Conservation (phyloP, 2,329 filamentous ascomycete genomes). For the Cytospora paraplurivora region DNA sequence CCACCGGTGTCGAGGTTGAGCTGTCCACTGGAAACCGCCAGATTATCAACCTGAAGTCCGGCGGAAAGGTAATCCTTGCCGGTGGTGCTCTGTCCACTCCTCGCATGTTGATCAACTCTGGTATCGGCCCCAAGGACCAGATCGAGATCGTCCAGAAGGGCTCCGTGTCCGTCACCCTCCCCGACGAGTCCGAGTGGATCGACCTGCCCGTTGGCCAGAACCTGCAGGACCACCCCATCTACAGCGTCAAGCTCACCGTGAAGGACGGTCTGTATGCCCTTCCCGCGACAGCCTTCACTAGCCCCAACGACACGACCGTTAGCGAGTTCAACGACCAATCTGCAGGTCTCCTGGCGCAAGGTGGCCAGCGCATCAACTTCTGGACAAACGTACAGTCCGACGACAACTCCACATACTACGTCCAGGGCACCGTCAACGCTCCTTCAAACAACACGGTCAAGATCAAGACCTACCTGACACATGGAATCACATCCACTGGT, state of each 20-base stretch:
- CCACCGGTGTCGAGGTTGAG: constrained; percentile 34
- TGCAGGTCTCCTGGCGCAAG: constrained; percentile 46
- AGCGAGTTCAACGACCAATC: constrained; percentile 40
- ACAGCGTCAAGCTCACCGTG: constrained; percentile 35
- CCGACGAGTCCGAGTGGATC: constrained; percentile 33
- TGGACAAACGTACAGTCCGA: constrained; percentile 48
- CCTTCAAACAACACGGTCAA: constrained; percentile 46
- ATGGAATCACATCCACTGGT: constrained; percentile 51
- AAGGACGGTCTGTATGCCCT: constrained; percentile 29
- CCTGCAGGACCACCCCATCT: constrained; percentile 33
- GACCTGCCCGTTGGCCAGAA: constrained; percentile 33
- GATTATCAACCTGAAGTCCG: constrained; percentile 33
- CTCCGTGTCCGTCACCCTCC: constrained; percentile 29
- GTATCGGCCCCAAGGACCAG: constrained; percentile 29
- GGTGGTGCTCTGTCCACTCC: constrained; percentile 33
- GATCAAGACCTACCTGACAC: constrained; percentile 53
- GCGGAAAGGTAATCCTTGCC: constrained; percentile 33
- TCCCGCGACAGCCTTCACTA: constrained; percentile 34
- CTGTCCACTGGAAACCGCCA: constrained; percentile 30
- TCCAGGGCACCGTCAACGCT: constrained; percentile 51
- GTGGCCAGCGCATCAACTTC: constrained; percentile 50
- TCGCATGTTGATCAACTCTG: constrained; percentile 31
- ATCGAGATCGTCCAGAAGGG: constrained; percentile 30
- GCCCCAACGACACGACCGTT: constrained; percentile 35
- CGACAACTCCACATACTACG: constrained; percentile 42